phyloP scores from a whole-genome alignment of 2,329 filamentous ascomycete genomes.

The Xylariomycetidae sp. region DNA sequence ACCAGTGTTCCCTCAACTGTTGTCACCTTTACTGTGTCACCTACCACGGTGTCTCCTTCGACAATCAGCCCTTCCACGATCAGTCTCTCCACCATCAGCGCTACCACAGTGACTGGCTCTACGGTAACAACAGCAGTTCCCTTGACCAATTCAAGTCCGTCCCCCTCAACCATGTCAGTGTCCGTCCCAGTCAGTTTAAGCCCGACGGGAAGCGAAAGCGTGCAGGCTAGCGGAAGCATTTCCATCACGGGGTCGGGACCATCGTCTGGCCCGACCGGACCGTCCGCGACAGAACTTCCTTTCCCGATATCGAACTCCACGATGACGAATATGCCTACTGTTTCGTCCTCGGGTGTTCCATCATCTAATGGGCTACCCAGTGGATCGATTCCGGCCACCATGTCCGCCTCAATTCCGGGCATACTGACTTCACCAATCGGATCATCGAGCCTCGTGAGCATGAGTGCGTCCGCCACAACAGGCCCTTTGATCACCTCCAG shows the following conservation, averaged over 20 bases:
- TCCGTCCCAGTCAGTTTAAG: constrained; percentile 5
- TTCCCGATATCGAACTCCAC: constrained; percentile 10
- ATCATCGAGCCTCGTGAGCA: too few species aligned
- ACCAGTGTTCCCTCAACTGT: constrained; percentile 7
- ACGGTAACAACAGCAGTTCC: constrained; percentile 3
- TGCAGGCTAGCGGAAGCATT: too few species aligned
- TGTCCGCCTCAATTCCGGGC: not conserved
- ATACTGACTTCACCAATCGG: too few species aligned
- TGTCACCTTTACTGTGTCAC: constrained; percentile 6
- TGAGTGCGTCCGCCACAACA: too few species aligned
- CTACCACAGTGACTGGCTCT: constrained; percentile 1
- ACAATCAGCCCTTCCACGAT: constrained; percentile 6
- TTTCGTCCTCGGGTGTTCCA: not conserved
- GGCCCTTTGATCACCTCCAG: too few species aligned
- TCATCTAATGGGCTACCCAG: not conserved
- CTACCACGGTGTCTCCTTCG: constrained; percentile 5
- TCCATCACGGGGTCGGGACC: too few species aligned
- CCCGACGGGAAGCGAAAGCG: too few species aligned
- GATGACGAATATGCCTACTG: not conserved
- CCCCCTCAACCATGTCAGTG: constrained; percentile 5
- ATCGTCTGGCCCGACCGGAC: too few species aligned
- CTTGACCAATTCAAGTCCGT: not conserved
- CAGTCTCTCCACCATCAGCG: constrained; percentile 3
- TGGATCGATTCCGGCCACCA: not conserved
- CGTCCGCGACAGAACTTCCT: too few species aligned